phyloP scores from a whole-genome alignment of 2,329 filamentous ascomycete genomes.

The Botryosphaeria dothidea region DNA sequence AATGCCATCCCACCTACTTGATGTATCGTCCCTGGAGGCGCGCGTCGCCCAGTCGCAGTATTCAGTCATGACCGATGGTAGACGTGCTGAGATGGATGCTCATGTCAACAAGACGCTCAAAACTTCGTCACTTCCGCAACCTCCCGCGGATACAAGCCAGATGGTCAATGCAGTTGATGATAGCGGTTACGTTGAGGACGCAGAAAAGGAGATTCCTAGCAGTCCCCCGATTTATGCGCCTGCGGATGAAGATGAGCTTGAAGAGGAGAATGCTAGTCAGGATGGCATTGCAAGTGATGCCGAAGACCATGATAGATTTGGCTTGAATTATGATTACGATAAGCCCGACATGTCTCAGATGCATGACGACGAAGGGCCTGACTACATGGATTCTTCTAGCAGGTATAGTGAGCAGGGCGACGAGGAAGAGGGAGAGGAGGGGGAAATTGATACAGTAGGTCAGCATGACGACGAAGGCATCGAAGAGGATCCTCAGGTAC shows the following conservation, averaged over 20 bases:
- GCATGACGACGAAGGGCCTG: neutral
- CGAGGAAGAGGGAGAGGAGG: neutral
- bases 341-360: constrained; percentile 15
- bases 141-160: constrained; percentile 29
- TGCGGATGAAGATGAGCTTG: constrained; percentile 30
- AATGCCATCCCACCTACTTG: constrained; percentile 30
- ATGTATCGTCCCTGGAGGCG: constrained; percentile 40
- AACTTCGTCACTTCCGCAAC: constrained; percentile 25
- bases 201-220: constrained; percentile 34
- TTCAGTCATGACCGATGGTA: constrained; percentile 12
- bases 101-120: constrained; percentile 21
- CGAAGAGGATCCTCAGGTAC: neutral
- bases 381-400: constrained; percentile 14
- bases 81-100: constrained; percentile 3
- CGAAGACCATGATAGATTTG: neutral
- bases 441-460: neutral
- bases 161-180: neutral
- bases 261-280: constrained; percentile 16
- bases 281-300: neutral
- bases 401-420: neutral
- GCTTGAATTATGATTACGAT: constrained; percentile 16
- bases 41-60: constrained; percentile 37
- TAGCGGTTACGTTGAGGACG: constrained; percentile 22
- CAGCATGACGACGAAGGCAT: neutral
- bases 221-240: constrained; percentile 34